Evolutionary conservation across 2,329 filamentous ascomycete species (phyloP).

Genomic region (Dendrostoma leiphaemia): DNA sequence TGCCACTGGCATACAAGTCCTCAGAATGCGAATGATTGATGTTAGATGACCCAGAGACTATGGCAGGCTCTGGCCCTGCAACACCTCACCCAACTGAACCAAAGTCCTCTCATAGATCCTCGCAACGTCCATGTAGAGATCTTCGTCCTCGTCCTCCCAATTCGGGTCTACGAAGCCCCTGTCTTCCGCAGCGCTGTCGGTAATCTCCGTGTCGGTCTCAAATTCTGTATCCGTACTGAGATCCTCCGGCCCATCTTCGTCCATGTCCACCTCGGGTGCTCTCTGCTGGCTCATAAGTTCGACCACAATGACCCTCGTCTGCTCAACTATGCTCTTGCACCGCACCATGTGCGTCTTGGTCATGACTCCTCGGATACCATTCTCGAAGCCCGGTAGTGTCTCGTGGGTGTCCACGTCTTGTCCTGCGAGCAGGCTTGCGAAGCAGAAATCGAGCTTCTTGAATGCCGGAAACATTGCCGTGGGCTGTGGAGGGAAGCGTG

Average conservation of each 20-base stretch:
- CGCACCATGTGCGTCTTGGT: conserved; percentile 83
- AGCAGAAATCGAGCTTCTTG: conserved; percentile 79
- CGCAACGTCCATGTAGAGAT: conserved; percentile 66
- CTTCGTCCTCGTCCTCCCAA: conserved; percentile 36
- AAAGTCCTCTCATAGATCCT: conserved; percentile 79
- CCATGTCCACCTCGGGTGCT: conserved; percentile 39
- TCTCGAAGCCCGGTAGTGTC: conserved; percentile 68
- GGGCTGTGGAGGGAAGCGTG: conserved; percentile 68
- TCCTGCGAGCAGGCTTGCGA: conserved; percentile 71
- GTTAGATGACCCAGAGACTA: neutral
- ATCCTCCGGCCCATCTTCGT: conserved; percentile 26
- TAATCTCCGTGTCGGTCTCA: conserved; percentile 34
- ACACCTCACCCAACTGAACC: conserved; percentile 66
- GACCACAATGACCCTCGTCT: conserved; percentile 68
- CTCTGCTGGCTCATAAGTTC: conserved; percentile 61
- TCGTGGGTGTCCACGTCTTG: conserved; percentile 64
- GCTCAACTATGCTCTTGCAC: conserved; percentile 76
- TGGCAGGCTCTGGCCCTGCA: conserved; percentile 44
- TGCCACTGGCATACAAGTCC: no score
- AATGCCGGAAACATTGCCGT: conserved; percentile 69
- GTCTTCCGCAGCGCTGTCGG: conserved; percentile 13
- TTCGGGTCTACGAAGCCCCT: conserved; percentile 24
- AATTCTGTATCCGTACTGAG: conserved; percentile 20
- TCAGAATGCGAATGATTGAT: no score
- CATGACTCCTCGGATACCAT: conserved; percentile 61